These are phyloP conservation scores for Chrysoporthe austroafricana DNA, from an alignment of 2,329 filamentous ascomycete species.

Conservation along the genomic window DNA sequence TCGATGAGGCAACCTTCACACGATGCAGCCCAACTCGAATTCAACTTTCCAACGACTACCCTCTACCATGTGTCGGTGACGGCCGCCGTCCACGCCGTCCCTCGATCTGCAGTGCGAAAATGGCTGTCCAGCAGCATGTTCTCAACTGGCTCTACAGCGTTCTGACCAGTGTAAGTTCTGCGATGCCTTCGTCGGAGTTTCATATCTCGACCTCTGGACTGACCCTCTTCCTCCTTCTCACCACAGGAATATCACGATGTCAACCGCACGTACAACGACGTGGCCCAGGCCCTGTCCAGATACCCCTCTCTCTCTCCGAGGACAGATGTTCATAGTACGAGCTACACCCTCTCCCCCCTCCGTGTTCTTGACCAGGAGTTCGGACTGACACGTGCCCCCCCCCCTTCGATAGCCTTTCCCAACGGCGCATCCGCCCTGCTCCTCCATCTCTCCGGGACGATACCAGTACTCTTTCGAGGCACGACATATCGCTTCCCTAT, in stretches of 20 bases:
- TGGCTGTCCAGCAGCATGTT: slow-evolving; percentile 84
- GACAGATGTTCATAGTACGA: slow-evolving; percentile 92
- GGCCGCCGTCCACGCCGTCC: background rate
- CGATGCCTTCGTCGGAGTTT: background rate
- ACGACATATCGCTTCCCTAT: slow-evolving; percentile 89
- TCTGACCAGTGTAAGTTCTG: slow-evolving; percentile 67
- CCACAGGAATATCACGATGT: slow-evolving; percentile 88
- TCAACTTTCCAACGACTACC: slow-evolving; percentile 28
- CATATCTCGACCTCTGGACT: slow-evolving; percentile 18
- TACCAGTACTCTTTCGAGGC: slow-evolving; percentile 91
- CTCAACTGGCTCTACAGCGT: slow-evolving; percentile 96
- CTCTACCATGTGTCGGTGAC: slow-evolving; percentile 18
- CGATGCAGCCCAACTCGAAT: background rate
- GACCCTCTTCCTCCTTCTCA: slow-evolving; percentile 18
- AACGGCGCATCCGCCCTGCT: slow-evolving; percentile 86
- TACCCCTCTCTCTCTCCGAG: slow-evolving; percentile 81
- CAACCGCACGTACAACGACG: slow-evolving; percentile 89
- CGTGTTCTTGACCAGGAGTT: background rate
- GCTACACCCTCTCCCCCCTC: slow-evolving; percentile 26
- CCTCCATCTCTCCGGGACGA: slow-evolving; percentile 81
- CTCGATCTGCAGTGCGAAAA: slow-evolving; percentile 39
- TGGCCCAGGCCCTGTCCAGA: slow-evolving; percentile 78
- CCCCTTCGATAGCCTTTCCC: slow-evolving; percentile 70
- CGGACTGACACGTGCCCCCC: slow-evolving; percentile 33
- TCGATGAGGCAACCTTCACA: slow-evolving; percentile 5